Percentiles rank a stretch among this genome's conserved stretches.
These are phyloP conservation scores for Beauveria sp. DNA, from an alignment of 2,329 filamentous ascomycete species.

Conservation along the genomic window DNA sequence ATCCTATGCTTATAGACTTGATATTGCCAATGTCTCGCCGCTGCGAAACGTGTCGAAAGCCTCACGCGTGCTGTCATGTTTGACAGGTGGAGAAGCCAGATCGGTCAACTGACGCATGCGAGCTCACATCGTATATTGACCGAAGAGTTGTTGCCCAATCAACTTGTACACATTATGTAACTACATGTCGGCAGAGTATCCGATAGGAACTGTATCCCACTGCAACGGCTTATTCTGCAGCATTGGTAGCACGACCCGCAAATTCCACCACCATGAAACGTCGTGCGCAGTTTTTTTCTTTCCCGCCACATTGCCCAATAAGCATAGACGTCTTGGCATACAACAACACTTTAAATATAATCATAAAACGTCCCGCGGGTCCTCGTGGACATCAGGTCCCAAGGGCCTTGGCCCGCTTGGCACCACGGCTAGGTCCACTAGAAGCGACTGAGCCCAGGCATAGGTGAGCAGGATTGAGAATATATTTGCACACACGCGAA, in stretches of 20 bases:
- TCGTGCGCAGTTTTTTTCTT: background rate
- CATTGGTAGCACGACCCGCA: background rate
- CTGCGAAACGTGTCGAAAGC: background rate
- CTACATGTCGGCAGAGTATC: background rate
- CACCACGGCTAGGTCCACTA: background rate
- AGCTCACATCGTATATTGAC: background rate
- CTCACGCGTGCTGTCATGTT: background rate
- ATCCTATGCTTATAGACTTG: background rate
- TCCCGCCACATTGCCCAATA: background rate
- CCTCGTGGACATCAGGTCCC: background rate
- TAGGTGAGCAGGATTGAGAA: slow-evolving; percentile 9
- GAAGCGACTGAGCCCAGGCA: background rate
- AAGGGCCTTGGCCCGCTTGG: background rate
- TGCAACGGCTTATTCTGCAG: background rate
- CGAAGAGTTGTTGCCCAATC: background rate
- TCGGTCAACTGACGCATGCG: background rate
- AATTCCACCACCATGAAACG: slow-evolving; percentile 2
- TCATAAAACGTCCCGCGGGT: background rate
- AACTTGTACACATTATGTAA: background rate
- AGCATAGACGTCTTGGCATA: background rate
- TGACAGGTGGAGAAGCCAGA: background rate
- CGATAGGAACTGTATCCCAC: background rate
- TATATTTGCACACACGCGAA: background rate
- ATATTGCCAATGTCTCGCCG: background rate
- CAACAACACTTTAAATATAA: background rate